Conservation (phyloP, 2,329 filamentous ascomycete species). For the Botrytis galanthina region DNA sequence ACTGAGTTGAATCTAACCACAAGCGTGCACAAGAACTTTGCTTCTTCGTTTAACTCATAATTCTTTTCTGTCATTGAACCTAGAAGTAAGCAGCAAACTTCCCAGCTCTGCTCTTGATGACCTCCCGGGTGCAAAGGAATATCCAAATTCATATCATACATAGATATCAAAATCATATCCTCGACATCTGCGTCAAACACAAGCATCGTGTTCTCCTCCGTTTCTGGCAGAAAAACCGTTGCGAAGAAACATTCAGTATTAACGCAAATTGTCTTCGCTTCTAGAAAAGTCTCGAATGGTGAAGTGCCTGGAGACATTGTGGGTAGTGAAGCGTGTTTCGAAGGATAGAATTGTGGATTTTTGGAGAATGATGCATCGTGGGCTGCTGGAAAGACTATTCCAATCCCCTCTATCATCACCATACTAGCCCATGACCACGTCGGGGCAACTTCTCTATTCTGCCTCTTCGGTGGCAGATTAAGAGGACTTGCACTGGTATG, state of each 20-base stretch:
- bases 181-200: background rate
- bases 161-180: background rate
- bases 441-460: background rate
- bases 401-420: background rate
- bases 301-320: background rate
- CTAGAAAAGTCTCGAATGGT: background rate
- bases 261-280: background rate
- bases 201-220: background rate
- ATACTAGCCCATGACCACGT: conserved; percentile 11
- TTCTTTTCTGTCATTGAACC: background rate
- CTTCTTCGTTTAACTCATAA: background rate
- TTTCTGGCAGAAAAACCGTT: background rate
- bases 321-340: background rate
- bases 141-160: background rate
- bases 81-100: background rate
- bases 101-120: background rate
- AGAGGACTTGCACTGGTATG: background rate
- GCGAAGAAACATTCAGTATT: background rate
- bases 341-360: background rate
- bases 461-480: background rate
- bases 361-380: background rate
- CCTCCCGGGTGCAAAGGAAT: background rate
- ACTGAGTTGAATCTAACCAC: background rate
- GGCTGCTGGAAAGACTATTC: background rate
- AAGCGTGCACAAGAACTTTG: background rate